Base-by-base conservation (phyloP, 495 filamentous ascomycete species). In the Penicillium longicatenatum region DNA sequence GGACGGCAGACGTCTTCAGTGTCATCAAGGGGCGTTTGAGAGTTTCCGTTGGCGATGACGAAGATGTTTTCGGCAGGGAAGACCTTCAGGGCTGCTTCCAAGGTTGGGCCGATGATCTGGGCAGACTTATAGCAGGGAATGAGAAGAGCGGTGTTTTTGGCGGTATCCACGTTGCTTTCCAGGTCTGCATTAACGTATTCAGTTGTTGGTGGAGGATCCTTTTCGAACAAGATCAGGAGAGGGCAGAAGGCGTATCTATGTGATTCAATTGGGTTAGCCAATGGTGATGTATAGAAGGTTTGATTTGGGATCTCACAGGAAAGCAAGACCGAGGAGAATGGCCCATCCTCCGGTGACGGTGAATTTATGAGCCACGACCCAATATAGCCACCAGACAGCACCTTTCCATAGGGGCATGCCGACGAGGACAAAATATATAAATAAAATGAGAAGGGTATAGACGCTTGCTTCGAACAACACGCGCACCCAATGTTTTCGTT, bases 121-220 rank as follows among this genome's bases (percentile, higher is more conserved):
- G 67, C 77, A 10, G 76, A 75, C 61, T 77, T 75, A 52, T 79
- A 79, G 55, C 78, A 79, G 8, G 78, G 78, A 21, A 81, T 81
- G 20, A 81, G 50, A 2, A 81, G 66, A 0, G 77, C 76, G 0
- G 76, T 79, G n/a, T 65, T 67, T 55, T 59, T 55, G 11, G 26
- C 69, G 46, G 57, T 64, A 17, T 59, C 60, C 8, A 31, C 56
- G 22, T 58, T 64, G 56, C 53, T 57, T 48, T 52, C 61, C 17
- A 57, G 33, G 17, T 66, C 63, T 5, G 45, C 9, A 4, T 54
- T 42, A 22, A 51, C 52, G 0, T 29, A 12, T 10, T 35, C 24
- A 6, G 41, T 22, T 14, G 50, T 30, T 51, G 59, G 44, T 0
- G 52, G 72, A 19, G 69, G 64, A 17, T 75, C 66, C 10, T 67